Conservation (phyloP, 352 stramenopile species). For the Phytopythium litorale region DNA sequence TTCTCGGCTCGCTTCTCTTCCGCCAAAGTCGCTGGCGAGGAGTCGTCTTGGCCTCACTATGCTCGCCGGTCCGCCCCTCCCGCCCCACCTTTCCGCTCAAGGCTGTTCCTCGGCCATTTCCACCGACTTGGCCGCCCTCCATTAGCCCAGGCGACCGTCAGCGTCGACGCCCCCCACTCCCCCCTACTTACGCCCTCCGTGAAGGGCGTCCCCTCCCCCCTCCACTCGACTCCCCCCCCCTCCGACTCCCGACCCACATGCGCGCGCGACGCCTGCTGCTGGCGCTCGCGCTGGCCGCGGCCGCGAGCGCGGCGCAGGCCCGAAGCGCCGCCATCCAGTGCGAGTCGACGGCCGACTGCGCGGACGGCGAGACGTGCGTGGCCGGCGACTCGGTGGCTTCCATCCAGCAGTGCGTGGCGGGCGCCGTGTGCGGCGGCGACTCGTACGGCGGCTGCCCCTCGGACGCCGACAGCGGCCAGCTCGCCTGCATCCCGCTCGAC, state of each 20-base stretch:
- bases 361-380: constrained; percentile 61
- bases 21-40: background rate
- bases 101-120: background rate
- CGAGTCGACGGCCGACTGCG: constrained; percentile 54
- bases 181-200: background rate
- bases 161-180: background rate
- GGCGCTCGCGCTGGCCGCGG: constrained; percentile 9
- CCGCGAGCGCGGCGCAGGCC: constrained; percentile 4
- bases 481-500: constrained; percentile 61
- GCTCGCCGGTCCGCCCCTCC: background rate
- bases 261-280: constrained; percentile 3
- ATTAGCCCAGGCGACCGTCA: background rate
- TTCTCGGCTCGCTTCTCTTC: background rate
- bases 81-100: background rate
- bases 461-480: constrained; percentile 48
- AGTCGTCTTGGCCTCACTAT: background rate
- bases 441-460: constrained; percentile 52
- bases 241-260: background rate
- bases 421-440: constrained; percentile 45
- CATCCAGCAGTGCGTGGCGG: constrained; percentile 70
- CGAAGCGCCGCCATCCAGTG: constrained; percentile 48
- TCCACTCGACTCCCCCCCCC: background rate
- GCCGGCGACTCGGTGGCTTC: constrained; percentile 53
- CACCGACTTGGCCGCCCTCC: too few species aligned
- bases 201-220: background rate